phyloP scores from a whole-genome alignment of 2,329 filamentous ascomycete genomes.

The Alternaria panax region DNA sequence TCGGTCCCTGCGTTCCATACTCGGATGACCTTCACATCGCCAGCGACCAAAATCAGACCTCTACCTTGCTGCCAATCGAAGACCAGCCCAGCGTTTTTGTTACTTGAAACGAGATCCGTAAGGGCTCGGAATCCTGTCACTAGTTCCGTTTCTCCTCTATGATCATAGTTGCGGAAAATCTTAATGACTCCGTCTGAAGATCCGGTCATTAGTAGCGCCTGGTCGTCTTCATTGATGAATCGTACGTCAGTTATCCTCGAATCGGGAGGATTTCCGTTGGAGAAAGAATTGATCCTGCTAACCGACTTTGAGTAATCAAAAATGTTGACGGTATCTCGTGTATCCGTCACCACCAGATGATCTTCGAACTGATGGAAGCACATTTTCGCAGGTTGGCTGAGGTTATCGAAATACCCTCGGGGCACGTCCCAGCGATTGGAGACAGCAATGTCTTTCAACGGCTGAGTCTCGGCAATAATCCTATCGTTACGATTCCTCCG shows the following conservation, averaged over 20 bases:
- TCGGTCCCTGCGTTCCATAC: constrained; percentile 97
- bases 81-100: constrained; percentile 92
- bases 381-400: constrained; percentile 88
- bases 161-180: constrained; percentile 91
- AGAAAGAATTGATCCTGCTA: constrained; percentile 86
- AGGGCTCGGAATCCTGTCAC: constrained; percentile 91
- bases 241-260: constrained; percentile 94
- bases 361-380: constrained; percentile 98
- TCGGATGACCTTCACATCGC: constrained; percentile 92
- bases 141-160: constrained; percentile 76
- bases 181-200: constrained; percentile 95
- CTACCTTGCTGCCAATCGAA: constrained; percentile 99
- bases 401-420: constrained; percentile 84
- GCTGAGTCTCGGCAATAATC: constrained; percentile 91
- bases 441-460: constrained; percentile 86
- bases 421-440: constrained; percentile 87
- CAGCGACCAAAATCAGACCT: constrained; percentile 91
- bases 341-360: constrained; percentile 91
- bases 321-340: constrained; percentile 83
- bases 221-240: constrained; percentile 98
- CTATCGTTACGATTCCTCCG: constrained; percentile 89
- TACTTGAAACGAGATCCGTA: constrained; percentile 92
- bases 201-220: constrained; percentile 91
- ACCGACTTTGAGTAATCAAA: constrained; percentile 73
- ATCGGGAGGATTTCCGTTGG: constrained; percentile 89